Evolutionary conservation across 768 basidiomycete species (phyloP), one percentile per base, ranked within the genome.

Genomic region (Auricularia sp.): DNA sequence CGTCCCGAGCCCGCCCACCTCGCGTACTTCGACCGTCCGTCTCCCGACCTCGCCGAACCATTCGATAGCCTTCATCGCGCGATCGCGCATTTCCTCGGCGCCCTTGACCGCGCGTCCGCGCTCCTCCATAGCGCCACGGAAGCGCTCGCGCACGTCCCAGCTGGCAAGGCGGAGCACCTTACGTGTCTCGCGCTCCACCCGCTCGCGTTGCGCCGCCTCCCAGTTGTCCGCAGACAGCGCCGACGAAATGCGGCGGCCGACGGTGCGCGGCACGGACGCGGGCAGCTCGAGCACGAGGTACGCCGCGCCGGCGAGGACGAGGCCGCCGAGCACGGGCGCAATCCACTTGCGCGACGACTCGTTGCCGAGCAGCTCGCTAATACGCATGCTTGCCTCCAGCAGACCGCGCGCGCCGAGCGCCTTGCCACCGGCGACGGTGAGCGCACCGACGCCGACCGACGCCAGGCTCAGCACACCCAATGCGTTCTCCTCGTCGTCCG

Each of bases 201-300:
- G 81, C 54, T 78, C 80, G 2, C 84, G 81, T 71, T 98, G 88
- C 2, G 77, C 79, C 64, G 86, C 83, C 36, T 88, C 81, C 71
- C 87, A 94, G 36, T 79, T 74, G n/a, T 73, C 72, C 62, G 85
- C 80, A 59, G 81, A 70, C 7, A 97, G 81, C 3, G 85, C 82
- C 2, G 84, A 79, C 67, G 83, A 83, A 65, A 98, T 85, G 63
- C 93, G 84, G 64, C 93, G 82, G 10, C 97, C 97, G 65, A 98
- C 83, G 13, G 92, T 96, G 65, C 85, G 83, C 54, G 97, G 96
- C 69, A 99, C 88, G 3, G 94, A 86, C 70, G 77, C 82, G 0
- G 97, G 97, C 24, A 99, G 82, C 71, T 97, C 94, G 69, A 90
- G 77, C 64, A 98, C 79, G 67, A 97, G 77, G 77, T 95, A 98